These are phyloP conservation scores for Tetratostichococcus sp. DNA, from an alignment of 139 green algal genomes.

Conservation along the genomic window DNA sequence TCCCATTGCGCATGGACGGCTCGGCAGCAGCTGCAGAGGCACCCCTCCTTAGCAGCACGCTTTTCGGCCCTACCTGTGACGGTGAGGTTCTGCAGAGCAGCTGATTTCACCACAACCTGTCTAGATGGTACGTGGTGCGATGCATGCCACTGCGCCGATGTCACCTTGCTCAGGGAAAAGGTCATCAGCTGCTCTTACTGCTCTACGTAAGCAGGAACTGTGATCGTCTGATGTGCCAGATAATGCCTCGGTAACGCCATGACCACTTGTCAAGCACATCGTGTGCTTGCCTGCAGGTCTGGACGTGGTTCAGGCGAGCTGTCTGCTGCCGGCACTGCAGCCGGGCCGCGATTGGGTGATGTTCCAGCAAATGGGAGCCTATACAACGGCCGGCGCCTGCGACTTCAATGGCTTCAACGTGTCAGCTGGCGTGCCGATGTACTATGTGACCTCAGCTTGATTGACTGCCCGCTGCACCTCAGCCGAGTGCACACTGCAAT, in stretches of 20 bases:
- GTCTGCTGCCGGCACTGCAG: conserved; percentile 61
- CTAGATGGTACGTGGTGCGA: no score
- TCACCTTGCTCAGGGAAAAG: no score
- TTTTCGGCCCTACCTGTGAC: conserved; percentile 73
- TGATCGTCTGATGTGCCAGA: no score
- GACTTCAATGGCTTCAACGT: conserved; percentile 56
- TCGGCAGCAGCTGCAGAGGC: not conserved
- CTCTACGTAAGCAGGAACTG: no score
- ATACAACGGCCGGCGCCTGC: conserved; percentile 70
- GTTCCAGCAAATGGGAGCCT: conserved; percentile 78
- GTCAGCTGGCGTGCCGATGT: not conserved
- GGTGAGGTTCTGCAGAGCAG: not conserved
- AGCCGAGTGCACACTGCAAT: no score
- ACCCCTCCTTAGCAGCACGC: conserved; percentile 22
- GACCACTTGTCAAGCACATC: no score
- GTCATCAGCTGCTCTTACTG: no score
- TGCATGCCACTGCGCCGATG: no score
- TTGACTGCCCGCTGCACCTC: no score
- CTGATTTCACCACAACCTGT: no score
- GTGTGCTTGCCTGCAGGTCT: no score
- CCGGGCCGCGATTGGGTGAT: conserved; percentile 75
- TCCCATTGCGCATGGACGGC: not conserved
- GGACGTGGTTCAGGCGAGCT: conserved; percentile 60
- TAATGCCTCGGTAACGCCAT: no score
- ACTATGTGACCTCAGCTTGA: conserved; percentile 7